Percentiles rank a stretch among this genome's conserved stretches.
Evolutionary conservation across 2,329 filamentous ascomycete genomes (phyloP).

Genomic region (Neonectria faginata): DNA sequence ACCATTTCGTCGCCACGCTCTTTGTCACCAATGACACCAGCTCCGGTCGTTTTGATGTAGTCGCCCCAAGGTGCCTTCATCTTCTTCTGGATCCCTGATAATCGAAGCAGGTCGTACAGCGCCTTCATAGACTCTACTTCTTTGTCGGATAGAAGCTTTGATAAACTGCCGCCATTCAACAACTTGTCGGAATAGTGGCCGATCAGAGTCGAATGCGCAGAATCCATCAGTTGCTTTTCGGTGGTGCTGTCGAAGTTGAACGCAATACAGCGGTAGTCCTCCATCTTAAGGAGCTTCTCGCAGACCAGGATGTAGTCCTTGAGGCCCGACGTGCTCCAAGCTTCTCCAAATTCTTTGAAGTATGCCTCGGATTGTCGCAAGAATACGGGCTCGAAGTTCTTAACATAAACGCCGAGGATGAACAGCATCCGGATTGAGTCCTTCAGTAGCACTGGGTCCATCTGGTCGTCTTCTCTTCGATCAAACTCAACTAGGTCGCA

Average conservation of each 20-base stretch:
- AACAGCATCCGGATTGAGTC: slow-evolving; percentile 86
- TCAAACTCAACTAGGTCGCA: slow-evolving; percentile 82
- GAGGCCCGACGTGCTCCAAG: slow-evolving; percentile 72
- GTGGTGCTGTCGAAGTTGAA: slow-evolving; percentile 88
- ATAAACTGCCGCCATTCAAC: slow-evolving; percentile 74
- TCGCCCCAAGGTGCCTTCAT: slow-evolving; percentile 79
- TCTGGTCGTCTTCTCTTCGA: slow-evolving; percentile 66
- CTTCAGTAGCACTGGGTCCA: slow-evolving; percentile 75
- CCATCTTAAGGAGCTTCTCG: slow-evolving; percentile 74
- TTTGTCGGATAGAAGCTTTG: slow-evolving; percentile 77
- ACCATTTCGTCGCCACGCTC: slow-evolving; percentile 88
- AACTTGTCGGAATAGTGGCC: slow-evolving; percentile 74
- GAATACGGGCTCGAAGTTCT: slow-evolving; percentile 82
- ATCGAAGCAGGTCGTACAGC: slow-evolving; percentile 81
- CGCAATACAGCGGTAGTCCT: slow-evolving; percentile 80
- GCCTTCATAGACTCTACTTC: slow-evolving; percentile 78
- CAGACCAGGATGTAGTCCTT: slow-evolving; percentile 81
- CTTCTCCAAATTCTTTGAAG: slow-evolving; percentile 76
- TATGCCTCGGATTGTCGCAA: slow-evolving; percentile 75
- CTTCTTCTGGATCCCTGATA: slow-evolving; percentile 76
- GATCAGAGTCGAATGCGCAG: slow-evolving; percentile 80
- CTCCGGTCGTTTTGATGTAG: slow-evolving; percentile 82
- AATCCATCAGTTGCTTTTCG: slow-evolving; percentile 77
- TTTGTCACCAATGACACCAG: slow-evolving; percentile 82
- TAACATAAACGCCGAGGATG: slow-evolving; percentile 83